Conservation (phyloP, 169 alveolate species). For the Eimeria sp. region DNA sequence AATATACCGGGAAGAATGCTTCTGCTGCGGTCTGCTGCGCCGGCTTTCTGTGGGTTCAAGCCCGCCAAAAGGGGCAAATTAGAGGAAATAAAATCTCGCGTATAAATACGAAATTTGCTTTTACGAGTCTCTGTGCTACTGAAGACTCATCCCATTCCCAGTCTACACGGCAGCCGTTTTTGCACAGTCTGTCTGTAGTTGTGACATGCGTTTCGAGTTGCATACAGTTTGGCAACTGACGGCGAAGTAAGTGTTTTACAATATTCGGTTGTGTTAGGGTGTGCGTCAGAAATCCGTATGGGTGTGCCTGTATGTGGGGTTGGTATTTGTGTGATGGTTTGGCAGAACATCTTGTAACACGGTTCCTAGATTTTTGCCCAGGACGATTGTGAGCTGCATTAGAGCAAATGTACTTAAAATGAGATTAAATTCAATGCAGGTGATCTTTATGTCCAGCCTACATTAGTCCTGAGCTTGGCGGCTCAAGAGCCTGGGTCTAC, state of each 20-base stretch:
- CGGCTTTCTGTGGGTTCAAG: background rate
- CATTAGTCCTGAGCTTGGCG: background rate
- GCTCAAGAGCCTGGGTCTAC: background rate
- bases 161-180: background rate
- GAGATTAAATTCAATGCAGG: no score
- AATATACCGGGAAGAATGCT: background rate
- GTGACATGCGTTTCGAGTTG: no score
- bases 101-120: background rate
- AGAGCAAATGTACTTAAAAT: no score
- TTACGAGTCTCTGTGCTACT: background rate
- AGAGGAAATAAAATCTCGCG: background rate
- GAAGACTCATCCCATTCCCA: background rate
- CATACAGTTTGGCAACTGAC: background rate
- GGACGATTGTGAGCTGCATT: no score
- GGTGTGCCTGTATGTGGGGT: background rate
- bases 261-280: background rate
- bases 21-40: background rate
- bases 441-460: no score
- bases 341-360: no score
- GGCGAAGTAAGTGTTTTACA: background rate
- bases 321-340: background rate
- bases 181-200: background rate
- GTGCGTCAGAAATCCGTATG: background rate
- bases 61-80: background rate
- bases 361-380: no score